Base-by-base conservation (phyloP, 345 rosid genomes). In the Populus deltoides region DNA sequence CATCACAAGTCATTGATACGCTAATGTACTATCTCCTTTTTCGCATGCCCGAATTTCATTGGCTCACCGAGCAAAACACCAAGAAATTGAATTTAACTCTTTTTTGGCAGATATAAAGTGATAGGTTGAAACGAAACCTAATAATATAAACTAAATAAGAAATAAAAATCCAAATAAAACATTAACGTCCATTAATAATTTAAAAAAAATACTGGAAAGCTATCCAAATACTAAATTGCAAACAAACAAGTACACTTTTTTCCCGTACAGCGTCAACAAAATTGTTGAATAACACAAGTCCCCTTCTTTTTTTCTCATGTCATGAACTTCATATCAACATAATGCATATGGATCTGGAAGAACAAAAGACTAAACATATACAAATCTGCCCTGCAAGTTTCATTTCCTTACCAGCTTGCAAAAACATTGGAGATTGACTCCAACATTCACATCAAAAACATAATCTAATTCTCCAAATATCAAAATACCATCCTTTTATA, bases 341-440 rank as follows among this genome's bases (percentile, higher is more conserved):
- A 9, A 24, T n/a, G 24, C 15, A 69, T 10, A 36, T 38, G 25
- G 49, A 69, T 22, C 43, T 57, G 27, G 12, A 61, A 69, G 10
- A 69, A 43, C 10, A 2, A 36, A 8, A 0, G 13, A 69, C 29
- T 20, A 16, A 20, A 41, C 27, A 74, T 24, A 63, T 8, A 8
- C 74, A 68, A 24, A 20, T 41, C 68, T 72, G 25, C 29, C 31
- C 67, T 57, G 33, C 36, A 43, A 77, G 10, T 55, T 69, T 57
- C 51, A 80, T 72, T 55, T 39, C 53, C 70, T 31, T 74, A 25
- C 33, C 36, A 77, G 76, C 63, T 39, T 49, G 71, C 72, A 57
- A 57, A 81, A 66, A 29, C 41, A 61, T 47, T 18, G 82, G 86
- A 72, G 69, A 77, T 57, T 73, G 81, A 61, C 24, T 57, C 27